Percentiles rank a stretch among this genome's conserved stretches.
Evolutionary conservation across 306 rosid species (phyloP).

Genomic region (Nissolia schottii): DNA sequence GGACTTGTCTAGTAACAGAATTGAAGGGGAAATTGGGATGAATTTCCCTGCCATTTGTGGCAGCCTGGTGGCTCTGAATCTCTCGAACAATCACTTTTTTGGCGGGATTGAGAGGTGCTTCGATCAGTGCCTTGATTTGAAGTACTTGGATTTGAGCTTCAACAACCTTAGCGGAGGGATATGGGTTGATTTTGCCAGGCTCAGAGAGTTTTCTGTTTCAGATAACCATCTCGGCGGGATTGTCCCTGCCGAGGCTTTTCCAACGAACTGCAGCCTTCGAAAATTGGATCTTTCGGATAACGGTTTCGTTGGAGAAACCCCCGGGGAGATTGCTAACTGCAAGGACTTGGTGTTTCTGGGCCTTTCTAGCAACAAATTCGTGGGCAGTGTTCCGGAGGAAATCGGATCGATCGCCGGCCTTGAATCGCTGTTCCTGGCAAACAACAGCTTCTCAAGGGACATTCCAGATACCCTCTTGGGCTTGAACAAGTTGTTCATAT

Average conservation of each 20-base stretch:
- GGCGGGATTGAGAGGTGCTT: constrained; percentile 51
- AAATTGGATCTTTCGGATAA: constrained; percentile 64
- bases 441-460: constrained; percentile 53
- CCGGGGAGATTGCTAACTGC: constrained; percentile 57
- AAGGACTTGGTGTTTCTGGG: constrained; percentile 37
- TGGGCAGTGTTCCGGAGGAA: constrained; percentile 56
- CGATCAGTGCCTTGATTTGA: constrained; percentile 54
- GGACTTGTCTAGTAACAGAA: constrained; percentile 64
- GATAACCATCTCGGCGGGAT: constrained; percentile 56
- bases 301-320: constrained; percentile 41
- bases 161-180: constrained; percentile 51
- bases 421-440: constrained; percentile 51
- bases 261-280: constrained; percentile 46
- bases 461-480: constrained; percentile 56
- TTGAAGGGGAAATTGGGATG: constrained; percentile 43
- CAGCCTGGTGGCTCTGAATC: constrained; percentile 50
- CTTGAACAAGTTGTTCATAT: constrained; percentile 51
- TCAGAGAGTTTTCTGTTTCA: constrained; percentile 52
- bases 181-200: constrained; percentile 60
- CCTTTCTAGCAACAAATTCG: constrained; percentile 53
- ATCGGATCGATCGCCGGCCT: constrained; percentile 56
- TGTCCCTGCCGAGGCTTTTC: constrained; percentile 39
- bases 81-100: constrained; percentile 53
- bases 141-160: constrained; percentile 69
- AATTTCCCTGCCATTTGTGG: constrained; percentile 65